Conservation (phyloP, 2,329 filamentous ascomycete species). For the Alternaria brassicae region DNA sequence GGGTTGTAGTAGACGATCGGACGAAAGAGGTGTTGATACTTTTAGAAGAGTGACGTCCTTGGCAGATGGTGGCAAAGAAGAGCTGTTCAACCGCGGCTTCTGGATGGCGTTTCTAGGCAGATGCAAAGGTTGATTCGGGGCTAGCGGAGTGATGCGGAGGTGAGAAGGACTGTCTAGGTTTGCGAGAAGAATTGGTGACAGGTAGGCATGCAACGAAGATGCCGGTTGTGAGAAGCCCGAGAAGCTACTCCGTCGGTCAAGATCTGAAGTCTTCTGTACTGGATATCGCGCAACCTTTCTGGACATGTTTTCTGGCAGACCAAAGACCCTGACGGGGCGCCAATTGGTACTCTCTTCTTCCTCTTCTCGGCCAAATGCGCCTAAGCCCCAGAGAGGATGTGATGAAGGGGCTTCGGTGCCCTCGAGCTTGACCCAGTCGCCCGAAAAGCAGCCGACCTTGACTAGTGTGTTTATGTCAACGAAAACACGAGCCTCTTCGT, state of each 20-base stretch:
- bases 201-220: slow-evolving; percentile 62
- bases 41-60: slow-evolving; percentile 88
- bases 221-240: slow-evolving; percentile 39
- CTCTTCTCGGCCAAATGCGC: slow-evolving; percentile 69
- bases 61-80: slow-evolving; percentile 65
- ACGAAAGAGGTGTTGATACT: slow-evolving; percentile 86
- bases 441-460: slow-evolving; percentile 94
- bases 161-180: slow-evolving; percentile 83
- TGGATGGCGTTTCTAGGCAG: slow-evolving; percentile 46
- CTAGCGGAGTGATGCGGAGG: slow-evolving; percentile 77
- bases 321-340: slow-evolving; percentile 88
- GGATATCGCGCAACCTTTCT: slow-evolving; percentile 63
- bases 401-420: slow-evolving; percentile 74
- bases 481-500: slow-evolving; percentile 84
- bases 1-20: slow-evolving; percentile 83
- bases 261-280: slow-evolving; percentile 52
- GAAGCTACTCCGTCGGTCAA: slow-evolving; percentile 60
- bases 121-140: slow-evolving; percentile 55
- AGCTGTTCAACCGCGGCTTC: slow-evolving; percentile 54
- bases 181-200: slow-evolving; percentile 84
- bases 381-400: slow-evolving; percentile 72
- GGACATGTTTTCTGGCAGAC: slow-evolving; percentile 75
- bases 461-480: slow-evolving; percentile 86
- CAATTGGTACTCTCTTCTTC: slow-evolving; percentile 70
- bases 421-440: slow-evolving; percentile 93